phyloP scores from a whole-genome alignment of 1,139 yeast genomes.

The Diutina sp. region DNA sequence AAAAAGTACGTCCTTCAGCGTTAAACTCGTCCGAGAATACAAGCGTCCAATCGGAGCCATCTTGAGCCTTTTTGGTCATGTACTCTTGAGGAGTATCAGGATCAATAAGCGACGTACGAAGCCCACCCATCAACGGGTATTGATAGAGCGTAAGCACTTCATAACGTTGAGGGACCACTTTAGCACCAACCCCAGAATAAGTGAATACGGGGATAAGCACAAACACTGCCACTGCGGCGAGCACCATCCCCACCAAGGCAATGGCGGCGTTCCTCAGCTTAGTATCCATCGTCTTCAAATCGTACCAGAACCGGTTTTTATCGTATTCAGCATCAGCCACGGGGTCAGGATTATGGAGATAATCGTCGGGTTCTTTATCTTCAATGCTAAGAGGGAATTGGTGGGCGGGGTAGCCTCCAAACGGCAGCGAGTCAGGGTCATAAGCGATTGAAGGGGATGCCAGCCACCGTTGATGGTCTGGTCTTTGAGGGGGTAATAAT shows the following conservation, averaged over 20 bases:
- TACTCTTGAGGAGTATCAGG: slow-evolving; percentile 66
- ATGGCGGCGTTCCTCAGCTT: slow-evolving; percentile 11
- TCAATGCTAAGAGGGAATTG: slow-evolving; percentile 15
- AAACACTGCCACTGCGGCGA: slow-evolving; percentile 11
- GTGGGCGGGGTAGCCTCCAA: slow-evolving; percentile 18
- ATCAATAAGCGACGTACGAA: slow-evolving; percentile 53
- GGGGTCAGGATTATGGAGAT: slow-evolving; percentile 18
- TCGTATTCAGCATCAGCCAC: slow-evolving; percentile 16
- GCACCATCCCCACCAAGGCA: slow-evolving; percentile 10
- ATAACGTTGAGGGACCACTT: slow-evolving; percentile 15
- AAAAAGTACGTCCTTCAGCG: slow-evolving; percentile 72
- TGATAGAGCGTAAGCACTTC: slow-evolving; percentile 42
- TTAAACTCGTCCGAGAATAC: slow-evolving; percentile 80
- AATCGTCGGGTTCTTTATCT: slow-evolving; percentile 16
- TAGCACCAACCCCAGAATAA: slow-evolving; percentile 10
- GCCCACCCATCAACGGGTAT: slow-evolving; percentile 48
- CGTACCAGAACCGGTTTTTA: slow-evolving; percentile 14
- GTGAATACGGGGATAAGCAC: slow-evolving; percentile 15
- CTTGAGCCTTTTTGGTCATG: slow-evolving; percentile 25
- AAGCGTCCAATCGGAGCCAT: slow-evolving; percentile 53
- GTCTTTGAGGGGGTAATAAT: too few species aligned
- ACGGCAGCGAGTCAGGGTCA: slow-evolving; percentile 8
- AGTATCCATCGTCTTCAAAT: slow-evolving; percentile 13
- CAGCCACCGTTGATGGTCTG: neutral
- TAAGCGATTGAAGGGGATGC: neutral